A percentile compares a stretch with the other conserved stretches of the same genome.
phyloP scores from a whole-genome alignment of 495 filamentous ascomycete species.

The Cryomyces antarcticus region DNA sequence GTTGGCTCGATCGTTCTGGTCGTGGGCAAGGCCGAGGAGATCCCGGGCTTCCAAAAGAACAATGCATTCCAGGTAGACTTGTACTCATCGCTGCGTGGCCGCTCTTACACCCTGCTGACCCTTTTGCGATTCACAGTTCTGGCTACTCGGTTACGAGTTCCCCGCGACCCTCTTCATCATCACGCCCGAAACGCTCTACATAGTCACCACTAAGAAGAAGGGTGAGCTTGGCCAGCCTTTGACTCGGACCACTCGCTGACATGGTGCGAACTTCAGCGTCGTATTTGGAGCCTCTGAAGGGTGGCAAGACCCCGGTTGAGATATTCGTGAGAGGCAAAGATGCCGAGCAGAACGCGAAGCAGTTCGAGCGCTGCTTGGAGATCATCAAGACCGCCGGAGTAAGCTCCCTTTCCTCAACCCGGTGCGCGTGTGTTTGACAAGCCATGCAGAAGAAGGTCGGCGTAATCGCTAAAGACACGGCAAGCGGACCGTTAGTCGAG shows the following conservation, averaged over 20 bases:
- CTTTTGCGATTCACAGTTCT: conserved; percentile 43
- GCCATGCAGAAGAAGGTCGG: conserved; percentile 63
- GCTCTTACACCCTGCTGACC: conserved; percentile 6
- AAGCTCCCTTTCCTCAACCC: conserved; percentile 15
- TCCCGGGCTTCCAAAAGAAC: conserved; percentile 69
- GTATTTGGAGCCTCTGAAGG: conserved; percentile 80
- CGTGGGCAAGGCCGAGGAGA: conserved; percentile 86
- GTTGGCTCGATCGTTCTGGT: conserved; percentile 68
- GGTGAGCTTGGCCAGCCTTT: conserved; percentile 27
- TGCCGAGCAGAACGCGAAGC: conserved; percentile 66
- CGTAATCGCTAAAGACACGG: conserved; percentile 58
- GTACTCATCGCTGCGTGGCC: neutral
- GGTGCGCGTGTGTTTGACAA: conserved; percentile 1
- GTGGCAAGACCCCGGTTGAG: conserved; percentile 76
- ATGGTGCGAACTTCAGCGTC: conserved; percentile 37
- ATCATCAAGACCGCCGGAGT: conserved; percentile 76
- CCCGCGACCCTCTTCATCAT: conserved; percentile 85
- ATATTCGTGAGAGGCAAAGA: conserved; percentile 81
- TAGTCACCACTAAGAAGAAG: conserved; percentile 95
- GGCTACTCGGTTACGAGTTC: conserved; percentile 97
- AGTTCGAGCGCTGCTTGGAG: conserved; percentile 62
- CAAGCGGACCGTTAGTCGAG: conserved; percentile 76
- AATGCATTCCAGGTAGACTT: conserved; percentile 78
- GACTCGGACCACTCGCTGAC: neutral
- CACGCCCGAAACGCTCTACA: conserved; percentile 67